Conservation (phyloP, 1,284 basidiomycete genomes). For the Neolentinus lepideus region DNA sequence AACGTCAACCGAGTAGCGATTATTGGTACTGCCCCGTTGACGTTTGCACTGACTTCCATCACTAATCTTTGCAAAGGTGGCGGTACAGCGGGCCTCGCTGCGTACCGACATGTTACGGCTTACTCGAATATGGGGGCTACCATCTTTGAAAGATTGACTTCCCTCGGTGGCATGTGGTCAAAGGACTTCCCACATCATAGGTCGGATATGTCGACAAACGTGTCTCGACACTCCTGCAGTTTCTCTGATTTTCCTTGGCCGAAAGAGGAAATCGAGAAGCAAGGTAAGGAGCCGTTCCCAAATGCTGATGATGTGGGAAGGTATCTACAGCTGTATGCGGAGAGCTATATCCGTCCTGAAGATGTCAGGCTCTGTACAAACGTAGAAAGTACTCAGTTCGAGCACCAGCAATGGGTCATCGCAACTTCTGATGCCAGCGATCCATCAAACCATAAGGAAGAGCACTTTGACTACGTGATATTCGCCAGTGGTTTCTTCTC, state of each 20-base stretch:
- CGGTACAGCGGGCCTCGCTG: background rate
- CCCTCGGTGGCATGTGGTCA: conserved; percentile 1
- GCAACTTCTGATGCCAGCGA: background rate
- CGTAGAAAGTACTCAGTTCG: background rate
- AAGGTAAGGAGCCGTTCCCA: background rate
- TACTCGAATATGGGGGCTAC: background rate
- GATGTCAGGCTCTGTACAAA: background rate
- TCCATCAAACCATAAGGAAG: background rate
- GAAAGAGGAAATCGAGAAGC: background rate
- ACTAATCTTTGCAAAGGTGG: background rate
- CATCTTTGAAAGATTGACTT: background rate
- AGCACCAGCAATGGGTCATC: background rate
- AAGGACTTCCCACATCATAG: background rate
- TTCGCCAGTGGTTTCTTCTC: background rate
- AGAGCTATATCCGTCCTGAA: background rate
- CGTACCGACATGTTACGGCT: background rate
- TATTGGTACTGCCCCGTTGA: background rate
- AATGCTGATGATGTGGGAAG: background rate
- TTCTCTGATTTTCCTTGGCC: conserved; percentile 2
- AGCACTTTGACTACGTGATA: conserved; percentile 1
- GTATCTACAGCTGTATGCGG: background rate
- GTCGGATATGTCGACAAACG: background rate
- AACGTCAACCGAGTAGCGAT: background rate
- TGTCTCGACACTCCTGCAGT: background rate
- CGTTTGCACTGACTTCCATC: background rate